Base-by-base conservation (phyloP, 225 moss, liverwort and hornwort genomes). In the Marchantia paleacea region DNA sequence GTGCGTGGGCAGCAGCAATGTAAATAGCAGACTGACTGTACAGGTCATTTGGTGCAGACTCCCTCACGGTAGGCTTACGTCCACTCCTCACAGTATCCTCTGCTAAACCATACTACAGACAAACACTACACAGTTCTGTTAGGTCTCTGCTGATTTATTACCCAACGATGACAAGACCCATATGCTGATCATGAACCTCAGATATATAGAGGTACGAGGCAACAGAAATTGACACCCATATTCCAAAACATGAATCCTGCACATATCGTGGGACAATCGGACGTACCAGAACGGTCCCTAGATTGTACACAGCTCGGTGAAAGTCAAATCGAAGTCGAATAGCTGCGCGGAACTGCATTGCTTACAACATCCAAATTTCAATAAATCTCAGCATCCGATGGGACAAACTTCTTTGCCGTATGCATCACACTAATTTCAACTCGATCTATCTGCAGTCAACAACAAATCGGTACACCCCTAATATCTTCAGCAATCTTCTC, bases 221-320 rank as follows among this genome's bases (percentile, higher is more conserved):
- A 72, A 10, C 10, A 18, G 4, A 22, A 52, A 1, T n/a, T n/a
- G 8, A 51, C 47, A 72, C 7, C 22, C 12, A 2, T 22, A 24
- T 9, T 58, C 15, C 61, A 24, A 19, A n/a, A 7, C 3, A 62
- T 24, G n/a, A 24, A 62, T 2, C 60, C 11, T 60, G 60, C 62
- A 62, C 7, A 6, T 68, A 29, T 12, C 10, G 14, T 30, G 28
- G 18, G 62, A 62, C n/a, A 62, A 62, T 10, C 25, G 16, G 19
- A 86, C 88, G 65, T 87, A 97, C 97, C 91, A 99, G 68, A 80
- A 99, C 97, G 75, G 97, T 99, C 83, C 97, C 97, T 87, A 99
- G 95, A 80, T 99, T 99, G 86, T 99, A 99, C 83, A 99, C 92
- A 65, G 97, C 97, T 78, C 97, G 95, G 86, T 99, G 97, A 82